Percentiles rank a stretch among this genome's conserved stretches.
These are phyloP conservation scores for Naumovozyma dairenensis DNA, from an alignment of 805 yeast species.

Conservation along the genomic window DNA sequence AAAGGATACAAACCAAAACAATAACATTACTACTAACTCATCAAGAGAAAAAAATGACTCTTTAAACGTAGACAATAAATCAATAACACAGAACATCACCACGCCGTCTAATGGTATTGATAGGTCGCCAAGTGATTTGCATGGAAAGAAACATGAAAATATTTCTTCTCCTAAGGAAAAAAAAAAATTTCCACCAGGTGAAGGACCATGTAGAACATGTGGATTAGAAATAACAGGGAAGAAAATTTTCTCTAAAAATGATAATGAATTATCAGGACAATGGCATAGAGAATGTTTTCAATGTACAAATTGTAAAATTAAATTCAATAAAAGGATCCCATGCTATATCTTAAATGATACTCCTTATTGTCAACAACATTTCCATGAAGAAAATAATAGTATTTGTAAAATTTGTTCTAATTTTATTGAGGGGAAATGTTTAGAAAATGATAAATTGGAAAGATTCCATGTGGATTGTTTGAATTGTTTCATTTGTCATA, in stretches of 20 bases:
- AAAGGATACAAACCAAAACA: not conserved
- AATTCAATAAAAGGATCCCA: constrained; percentile 51
- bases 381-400: constrained; percentile 65
- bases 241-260: constrained; percentile 75
- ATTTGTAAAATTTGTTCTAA: constrained; percentile 57
- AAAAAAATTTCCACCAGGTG: constrained; percentile 42
- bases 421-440: constrained; percentile 87
- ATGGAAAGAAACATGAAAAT: not conserved
- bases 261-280: constrained; percentile 60
- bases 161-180: not conserved
- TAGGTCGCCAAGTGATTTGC: too few relatives aligned
- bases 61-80: not conserved
- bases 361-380: constrained; percentile 76
- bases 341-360: constrained; percentile 70
- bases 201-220: constrained; percentile 80
- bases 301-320: constrained; percentile 53
- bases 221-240: constrained; percentile 42
- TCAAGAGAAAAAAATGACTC: not conserved
- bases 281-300: constrained; percentile 88
- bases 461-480: constrained; percentile 73
- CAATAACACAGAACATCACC: too few relatives aligned
- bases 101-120: not conserved
- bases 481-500: constrained; percentile 52
- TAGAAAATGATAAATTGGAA: constrained; percentile 62
- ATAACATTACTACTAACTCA: not conserved